A percentile compares a stretch with the other conserved stretches of the same genome.
phyloP scores from a whole-genome alignment of 768 basidiomycete genomes.

The Leccinellum rugosiceps region DNA sequence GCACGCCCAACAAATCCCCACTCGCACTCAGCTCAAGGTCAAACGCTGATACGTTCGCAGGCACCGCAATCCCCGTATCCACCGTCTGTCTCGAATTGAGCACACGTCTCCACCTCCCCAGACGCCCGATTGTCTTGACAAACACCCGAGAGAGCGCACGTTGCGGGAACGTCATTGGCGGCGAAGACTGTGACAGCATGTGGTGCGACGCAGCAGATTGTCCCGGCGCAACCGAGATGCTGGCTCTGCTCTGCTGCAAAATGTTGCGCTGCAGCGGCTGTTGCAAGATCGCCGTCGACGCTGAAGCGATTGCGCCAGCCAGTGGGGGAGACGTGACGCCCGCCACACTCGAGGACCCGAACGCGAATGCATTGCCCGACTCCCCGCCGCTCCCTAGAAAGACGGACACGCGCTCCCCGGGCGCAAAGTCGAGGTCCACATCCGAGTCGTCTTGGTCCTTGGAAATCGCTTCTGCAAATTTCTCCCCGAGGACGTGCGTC shows the following conservation, averaged over 20 bases:
- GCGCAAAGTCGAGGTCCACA: constrained; percentile 74
- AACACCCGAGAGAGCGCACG: constrained; percentile 71
- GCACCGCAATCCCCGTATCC: constrained; percentile 34
- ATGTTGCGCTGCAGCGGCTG: constrained; percentile 56
- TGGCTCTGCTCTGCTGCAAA: constrained; percentile 42
- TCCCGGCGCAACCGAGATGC: constrained; percentile 26
- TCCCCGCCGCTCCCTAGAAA: constrained; percentile 36
- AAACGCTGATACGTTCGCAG: constrained; percentile 62
- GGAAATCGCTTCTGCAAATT: constrained; percentile 57
- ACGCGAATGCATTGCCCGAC: constrained; percentile 44
- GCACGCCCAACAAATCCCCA: constrained; percentile 57
- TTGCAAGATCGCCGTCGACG: constrained; percentile 61
- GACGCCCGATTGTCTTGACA: constrained; percentile 76
- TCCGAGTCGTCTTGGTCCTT: constrained; percentile 60
- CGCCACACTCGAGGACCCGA: constrained; percentile 23
- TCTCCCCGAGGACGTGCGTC: constrained; percentile 55
- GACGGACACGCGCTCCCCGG: constrained; percentile 43
- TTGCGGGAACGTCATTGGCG: constrained; percentile 47
- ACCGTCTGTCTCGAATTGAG: constrained; percentile 47
- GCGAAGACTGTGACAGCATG: constrained; percentile 32
- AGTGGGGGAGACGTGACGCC: constrained; percentile 33
- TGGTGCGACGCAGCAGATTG: constrained; percentile 10
- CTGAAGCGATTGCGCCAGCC: constrained; percentile 48
- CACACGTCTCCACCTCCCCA: constrained; percentile 82
- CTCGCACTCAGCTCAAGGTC: constrained; percentile 63